Evolutionary conservation across 768 basidiomycete species (phyloP).

Genomic region (Termitomyces sp.): DNA sequence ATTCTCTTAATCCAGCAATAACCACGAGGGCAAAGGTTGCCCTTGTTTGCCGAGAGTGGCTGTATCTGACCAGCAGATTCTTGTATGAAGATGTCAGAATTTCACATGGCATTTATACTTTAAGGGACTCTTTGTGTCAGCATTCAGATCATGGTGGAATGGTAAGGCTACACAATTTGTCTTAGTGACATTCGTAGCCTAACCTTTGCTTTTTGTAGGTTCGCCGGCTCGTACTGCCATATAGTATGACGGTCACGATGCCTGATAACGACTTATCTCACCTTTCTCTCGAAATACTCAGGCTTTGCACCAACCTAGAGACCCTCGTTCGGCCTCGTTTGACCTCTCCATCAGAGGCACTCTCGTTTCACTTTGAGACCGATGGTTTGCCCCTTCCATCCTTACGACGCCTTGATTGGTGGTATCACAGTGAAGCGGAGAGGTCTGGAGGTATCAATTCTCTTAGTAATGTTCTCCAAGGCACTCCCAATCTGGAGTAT

Average conservation of each 20-base stretch:
- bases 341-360: conserved; percentile 20
- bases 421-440: conserved; percentile 56
- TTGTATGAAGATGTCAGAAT: conserved; percentile 56
- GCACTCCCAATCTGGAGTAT: conserved; percentile 54
- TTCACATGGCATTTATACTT: conserved; percentile 24
- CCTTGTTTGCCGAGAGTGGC: conserved; percentile 59
- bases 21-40: conserved; percentile 39
- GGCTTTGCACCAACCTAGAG: conserved; percentile 45
- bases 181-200: neutral
- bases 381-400: conserved; percentile 42
- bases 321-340: conserved; percentile 50
- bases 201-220: conserved; percentile 31
- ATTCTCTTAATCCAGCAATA: conserved; percentile 26
- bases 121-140: conserved; percentile 30
- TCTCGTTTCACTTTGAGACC: conserved; percentile 53
- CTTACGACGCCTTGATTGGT: conserved; percentile 67
- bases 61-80: conserved; percentile 37
- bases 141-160: conserved; percentile 25
- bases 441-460: conserved; percentile 67
- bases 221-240: conserved; percentile 57
- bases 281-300: conserved; percentile 45
- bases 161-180: conserved; percentile 17
- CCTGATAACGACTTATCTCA: conserved; percentile 18
- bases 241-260: conserved; percentile 45
- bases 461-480: conserved; percentile 46